These are phyloP conservation scores for Ustilago curta DNA, from an alignment of 1,284 basidiomycete genomes.

Conservation along the genomic window DNA sequence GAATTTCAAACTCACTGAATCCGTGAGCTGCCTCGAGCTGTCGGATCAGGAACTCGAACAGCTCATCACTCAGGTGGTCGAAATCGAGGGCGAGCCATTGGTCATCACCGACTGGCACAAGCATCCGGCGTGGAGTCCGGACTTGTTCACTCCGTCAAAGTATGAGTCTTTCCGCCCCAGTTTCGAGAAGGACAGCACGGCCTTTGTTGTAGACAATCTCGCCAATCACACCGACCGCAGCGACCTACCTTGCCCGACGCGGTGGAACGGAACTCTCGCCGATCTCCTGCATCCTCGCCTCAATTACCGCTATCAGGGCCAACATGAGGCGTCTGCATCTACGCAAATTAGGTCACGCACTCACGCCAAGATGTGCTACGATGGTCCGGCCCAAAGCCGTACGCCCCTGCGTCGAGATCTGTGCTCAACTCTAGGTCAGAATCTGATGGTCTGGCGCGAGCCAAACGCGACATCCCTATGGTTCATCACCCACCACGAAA, in stretches of 20 bases:
- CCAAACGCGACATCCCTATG: constrained; percentile 25
- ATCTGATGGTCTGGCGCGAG: constrained; percentile 41
- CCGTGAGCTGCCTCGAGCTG: constrained; percentile 20
- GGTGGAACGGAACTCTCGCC: constrained; percentile 10
- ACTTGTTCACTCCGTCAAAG: constrained; percentile 17
- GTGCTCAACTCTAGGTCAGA: constrained; percentile 45
- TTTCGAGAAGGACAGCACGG: not conserved
- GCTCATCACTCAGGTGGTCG: constrained; percentile 24
- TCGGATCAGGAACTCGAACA: constrained; percentile 18
- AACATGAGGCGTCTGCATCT: constrained; percentile 20
- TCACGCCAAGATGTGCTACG: constrained; percentile 16
- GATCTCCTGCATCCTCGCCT: constrained; percentile 29
- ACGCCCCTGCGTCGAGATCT: constrained; percentile 26
- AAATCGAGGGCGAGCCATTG: constrained; percentile 22
- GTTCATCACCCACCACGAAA: constrained; percentile 23
- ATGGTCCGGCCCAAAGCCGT: constrained; percentile 26
- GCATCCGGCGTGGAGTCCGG: constrained; percentile 14
- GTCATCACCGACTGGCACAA: constrained; percentile 45
- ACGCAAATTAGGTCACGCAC: constrained; percentile 5
- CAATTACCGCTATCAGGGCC: constrained; percentile 15
- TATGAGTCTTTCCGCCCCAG: constrained; percentile 15
- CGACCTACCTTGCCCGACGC: constrained; percentile 13
- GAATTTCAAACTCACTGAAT: not conserved
- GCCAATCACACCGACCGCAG: constrained; percentile 13
- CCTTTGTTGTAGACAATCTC: constrained; percentile 13